Evolutionary conservation across 2,329 filamentous ascomycete species (phyloP), one percentile per base, ranked within the genome.

Genomic region (Aspergillus hiratsukae): DNA sequence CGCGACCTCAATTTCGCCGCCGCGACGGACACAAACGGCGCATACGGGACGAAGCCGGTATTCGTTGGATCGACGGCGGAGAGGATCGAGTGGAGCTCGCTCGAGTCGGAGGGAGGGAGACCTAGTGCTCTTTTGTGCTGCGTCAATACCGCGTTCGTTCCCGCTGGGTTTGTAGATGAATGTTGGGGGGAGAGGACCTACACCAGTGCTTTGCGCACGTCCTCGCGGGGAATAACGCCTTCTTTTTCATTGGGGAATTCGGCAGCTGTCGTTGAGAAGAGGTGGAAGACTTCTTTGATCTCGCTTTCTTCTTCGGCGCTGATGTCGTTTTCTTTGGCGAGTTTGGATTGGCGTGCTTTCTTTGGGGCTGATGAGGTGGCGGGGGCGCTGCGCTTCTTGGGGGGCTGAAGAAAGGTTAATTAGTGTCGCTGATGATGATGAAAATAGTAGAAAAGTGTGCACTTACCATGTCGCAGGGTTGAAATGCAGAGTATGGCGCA

Each of bases 251-350:
- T 84, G 21, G 86, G 81, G 73, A 84, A 84, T 37, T 87, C 84
- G 63, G 88, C 82, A 52, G 73, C 65, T 23, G 68, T 58, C 1
- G 68, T 62, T 1, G 86, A 79, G 72, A 97, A 99, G 7, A 97
- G 82, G 23, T 83, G 81, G 73, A 94, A 97, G 14, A 92, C 92
- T 74, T 97, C 92, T 67, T 85, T 87, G 69, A 99, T 96, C 76
- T 97, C 91, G 64, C 83, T 82, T 76, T 97, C 93, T 75, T 97
- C 88, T 61, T 88, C 85, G 43, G 87, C 88, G 14, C 85, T 87
- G 69, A 97, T 85, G 72, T 91, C 87, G 81, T 97, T 87, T 70
- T 96, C 91, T 76, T 92, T 93, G 29, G 93, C 93, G 66, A 97
- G 89, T 73, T 91, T 95, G 57, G 92, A 96, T 68, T 85, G 86